Evolutionary conservation across 2,329 filamentous ascomycete species (phyloP), one percentile per base, ranked within the genome.

Genomic region (Aspergillus pseudotamarii): DNA sequence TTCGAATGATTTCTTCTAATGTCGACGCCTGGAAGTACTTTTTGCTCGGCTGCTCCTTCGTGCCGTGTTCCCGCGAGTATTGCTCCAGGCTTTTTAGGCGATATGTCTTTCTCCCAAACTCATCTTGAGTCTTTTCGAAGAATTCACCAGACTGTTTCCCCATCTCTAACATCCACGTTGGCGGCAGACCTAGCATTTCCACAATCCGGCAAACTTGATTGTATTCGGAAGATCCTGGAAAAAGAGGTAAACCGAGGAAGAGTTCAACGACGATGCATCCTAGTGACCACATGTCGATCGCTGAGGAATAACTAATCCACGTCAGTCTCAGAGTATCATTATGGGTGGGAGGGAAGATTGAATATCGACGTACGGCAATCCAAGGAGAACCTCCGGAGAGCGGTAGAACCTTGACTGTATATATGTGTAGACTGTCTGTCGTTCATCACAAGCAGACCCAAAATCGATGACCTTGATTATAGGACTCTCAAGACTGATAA

Each of bases 391-490:
- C 77, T 99, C 95, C 1, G 95, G 95, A 0, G 95, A 99, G 67
- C 95, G 89, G 80, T 99, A 99, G 80, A 99, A 99, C 71, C 95
- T 87, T 11, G 95, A 99, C 78, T 99, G 95, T 65, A 99, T 99
- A 77, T 99, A 99, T 6, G 95, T 99, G 78, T 99, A 99, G 32
- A 99, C 95, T 0, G 95, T 99, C 78, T 99, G 95, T 57, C 95
- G 89, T 80, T 99, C 95, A 77, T 99, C 95, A 78, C 95, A 99
- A 16, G 95, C 95, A 43, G 95, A 99, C 50, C 95, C 95, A 75
- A 99, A 99, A 84, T 99, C 95, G 77, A 99, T 99, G 73, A 99
- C 97, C 79, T 99, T 99, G 85, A 99, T 99, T 70, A 99, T 98
- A 3, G 95, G 95, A 73, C 94, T 98, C 78, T 99, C 95, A 48